A percentile compares a stretch with the other conserved stretches of the same genome.
Conservation (phyloP, 495 filamentous ascomycete genomes). For the Talaromyces ruber region DNA sequence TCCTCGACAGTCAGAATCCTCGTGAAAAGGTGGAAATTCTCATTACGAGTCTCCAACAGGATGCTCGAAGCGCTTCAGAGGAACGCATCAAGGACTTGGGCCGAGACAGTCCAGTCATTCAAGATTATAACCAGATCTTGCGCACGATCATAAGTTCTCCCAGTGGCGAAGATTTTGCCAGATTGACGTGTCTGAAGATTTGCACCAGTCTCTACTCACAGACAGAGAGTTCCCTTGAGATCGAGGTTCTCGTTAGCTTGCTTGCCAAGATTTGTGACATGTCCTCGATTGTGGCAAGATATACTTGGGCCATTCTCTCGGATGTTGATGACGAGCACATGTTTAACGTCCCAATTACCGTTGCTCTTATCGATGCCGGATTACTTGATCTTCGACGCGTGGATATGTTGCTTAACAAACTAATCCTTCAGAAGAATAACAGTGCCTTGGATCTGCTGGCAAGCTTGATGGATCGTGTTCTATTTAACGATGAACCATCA, state of each 20-base stretch:
- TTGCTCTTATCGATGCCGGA: conserved; percentile 61
- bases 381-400: conserved; percentile 74
- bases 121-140: conserved; percentile 51
- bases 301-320: conserved; percentile 55
- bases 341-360: conserved; percentile 68
- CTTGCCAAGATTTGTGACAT: conserved; percentile 74
- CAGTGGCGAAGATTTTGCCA: conserved; percentile 57
- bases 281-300: conserved; percentile 63
- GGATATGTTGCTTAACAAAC: conserved; percentile 65
- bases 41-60: conserved; percentile 59
- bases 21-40: conserved; percentile 59
- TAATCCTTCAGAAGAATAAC: conserved; percentile 57
- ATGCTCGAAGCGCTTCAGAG: conserved; percentile 56
- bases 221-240: conserved; percentile 50
- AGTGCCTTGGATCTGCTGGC: conserved; percentile 67
- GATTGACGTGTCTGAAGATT: conserved; percentile 60
- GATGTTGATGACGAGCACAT: conserved; percentile 63
- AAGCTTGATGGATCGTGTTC: conserved; percentile 62
- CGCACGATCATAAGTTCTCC: conserved; percentile 39
- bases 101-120: conserved; percentile 52
- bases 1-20: conserved; percentile 52
- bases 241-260: conserved; percentile 77
- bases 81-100: conserved; percentile 63
- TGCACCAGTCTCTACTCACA: conserved; percentile 61
- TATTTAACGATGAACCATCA: conserved; percentile 66